Evolutionary conservation across 2,329 filamentous ascomycete genomes (phyloP), one percentile per base, ranked within the genome.

Genomic region (Microdochium nivale): DNA sequence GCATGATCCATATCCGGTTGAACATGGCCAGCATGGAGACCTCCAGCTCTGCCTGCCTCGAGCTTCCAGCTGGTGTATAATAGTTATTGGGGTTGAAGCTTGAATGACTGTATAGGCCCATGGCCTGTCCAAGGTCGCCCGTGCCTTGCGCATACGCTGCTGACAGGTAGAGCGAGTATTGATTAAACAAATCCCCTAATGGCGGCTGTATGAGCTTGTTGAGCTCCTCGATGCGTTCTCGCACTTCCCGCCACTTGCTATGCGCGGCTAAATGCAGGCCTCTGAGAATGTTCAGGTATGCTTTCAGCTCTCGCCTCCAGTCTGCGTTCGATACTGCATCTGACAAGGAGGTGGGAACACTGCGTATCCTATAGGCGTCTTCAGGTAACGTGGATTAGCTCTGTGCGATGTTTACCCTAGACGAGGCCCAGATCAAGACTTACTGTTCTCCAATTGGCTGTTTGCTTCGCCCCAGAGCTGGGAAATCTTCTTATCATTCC

Each of bases 121-220:
- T 70, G 3, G 92, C 90, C 2, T 72, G 70, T n/a, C 80, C 71
- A 1, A 94, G 74, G 56, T 90, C 77, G 16, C 90, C 90, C 4
- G 78, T 84, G 19, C 86, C 88, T 70, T 96, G 92, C 50, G 83
- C 74, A 58, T 90, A 86, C 8, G 88, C 79, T 0, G 87, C 91
- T 1, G 78, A 74, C 19, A 96, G 80, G 66, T 96, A 96, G 44
- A 80, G 71, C 7, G 80, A 74, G 46, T 88, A 74, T 32, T 81
- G 70, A 24, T 67, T 65, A 33, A 83, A 74, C 2, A 73, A 73
- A 56, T 62, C 70, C 63, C 71, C 73, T 54, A 60, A 70, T 55
- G 64, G 66, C 30, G 67, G 66, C 46, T 62, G 64, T 48, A 73
- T 65, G 32, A 75, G 69, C 50, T 62, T 66, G 49, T 77, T 72